phyloP scores from a whole-genome alignment of 345 rosid species.

The Eucalyptus tenuipes region DNA sequence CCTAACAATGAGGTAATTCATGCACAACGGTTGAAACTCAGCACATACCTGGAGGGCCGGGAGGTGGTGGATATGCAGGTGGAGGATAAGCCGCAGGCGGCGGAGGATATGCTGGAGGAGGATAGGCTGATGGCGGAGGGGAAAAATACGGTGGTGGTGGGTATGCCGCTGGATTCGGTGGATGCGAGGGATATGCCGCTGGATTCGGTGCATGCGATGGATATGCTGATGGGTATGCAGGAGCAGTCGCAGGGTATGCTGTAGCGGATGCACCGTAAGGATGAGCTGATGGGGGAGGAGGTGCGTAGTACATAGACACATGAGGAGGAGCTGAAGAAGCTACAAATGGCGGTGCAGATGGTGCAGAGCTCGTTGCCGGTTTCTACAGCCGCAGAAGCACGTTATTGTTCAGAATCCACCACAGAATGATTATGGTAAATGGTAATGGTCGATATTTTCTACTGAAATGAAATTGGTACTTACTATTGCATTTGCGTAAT shows the following conservation, averaged over 20 bases:
- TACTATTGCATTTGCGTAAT: slow-evolving; percentile 55
- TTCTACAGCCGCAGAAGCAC: slow-evolving; percentile 26
- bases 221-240: slow-evolving; percentile 14
- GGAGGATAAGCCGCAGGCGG: slow-evolving; percentile 28
- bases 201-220: slow-evolving; percentile 6
- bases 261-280: slow-evolving; percentile 3
- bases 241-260: slow-evolving; percentile 1
- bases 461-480: background rate
- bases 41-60: slow-evolving; percentile 41
- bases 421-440: background rate
- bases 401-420: background rate
- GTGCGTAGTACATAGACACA: background rate
- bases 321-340: slow-evolving; percentile 8
- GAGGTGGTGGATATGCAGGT: slow-evolving; percentile 12
- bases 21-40: background rate
- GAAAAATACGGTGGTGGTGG: background rate
- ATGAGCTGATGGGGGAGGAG: slow-evolving; percentile 12
- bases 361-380: slow-evolving; percentile 6
- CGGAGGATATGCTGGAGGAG: slow-evolving; percentile 4
- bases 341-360: slow-evolving; percentile 34
- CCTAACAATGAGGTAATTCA: background rate
- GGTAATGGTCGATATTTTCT: background rate
- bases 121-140: slow-evolving; percentile 12
- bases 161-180: background rate
- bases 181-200: background rate